Evolutionary conservation across 2,329 filamentous ascomycete genomes (phyloP), one percentile per base, ranked within the genome.

Genomic region (Bipolaris sorokiniana): DNA sequence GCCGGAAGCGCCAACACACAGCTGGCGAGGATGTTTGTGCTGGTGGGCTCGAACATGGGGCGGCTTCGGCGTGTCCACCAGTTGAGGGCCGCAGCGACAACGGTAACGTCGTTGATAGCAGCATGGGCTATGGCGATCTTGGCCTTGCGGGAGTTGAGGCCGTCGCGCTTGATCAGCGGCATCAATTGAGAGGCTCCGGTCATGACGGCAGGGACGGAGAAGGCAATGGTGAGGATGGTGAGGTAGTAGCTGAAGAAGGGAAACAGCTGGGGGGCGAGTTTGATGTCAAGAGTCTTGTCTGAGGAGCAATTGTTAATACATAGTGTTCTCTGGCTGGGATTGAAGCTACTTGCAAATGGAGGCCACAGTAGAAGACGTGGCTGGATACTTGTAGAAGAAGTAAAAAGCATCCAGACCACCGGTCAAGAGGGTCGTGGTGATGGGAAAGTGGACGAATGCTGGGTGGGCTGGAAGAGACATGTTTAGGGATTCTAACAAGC

Each of bases 381-480:
- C 67, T n/a, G 73, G 66, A 51, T 72, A 65, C 16, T 72, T 69
- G 0, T 72, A 73, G 22, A 64, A 56, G 53, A 69, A 67, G 66
- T 77, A 71, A 16, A 79, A 62, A 31, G 74, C 71, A 64, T 82
- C 80, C 56, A 81, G 76, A 41, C 58, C 74, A 48, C 76, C 79
- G 34, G 77, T 75, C 13, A 80, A 69, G 41, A 72, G 64, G 56
- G 79, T 74, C 68, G 81, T 80, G 54, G 79, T 75, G 51, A 82
- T 74, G 18, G 80, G 80, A 66, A 80, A 81, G 69, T 82, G 80
- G 42, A 82, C 78, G 10, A 75, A 70, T 23, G 79, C 78, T 47
- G 79, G 79, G 63, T 82, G 80, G 40, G 73, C 67, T 51, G 80
- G 80, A 62, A 80, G 78, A 57, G 75, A 77, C 54, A 58, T 61